These are phyloP conservation scores for Agarophyton chilense DNA, from an alignment of 23 red algal genomes.

Conservation along the genomic window DNA sequence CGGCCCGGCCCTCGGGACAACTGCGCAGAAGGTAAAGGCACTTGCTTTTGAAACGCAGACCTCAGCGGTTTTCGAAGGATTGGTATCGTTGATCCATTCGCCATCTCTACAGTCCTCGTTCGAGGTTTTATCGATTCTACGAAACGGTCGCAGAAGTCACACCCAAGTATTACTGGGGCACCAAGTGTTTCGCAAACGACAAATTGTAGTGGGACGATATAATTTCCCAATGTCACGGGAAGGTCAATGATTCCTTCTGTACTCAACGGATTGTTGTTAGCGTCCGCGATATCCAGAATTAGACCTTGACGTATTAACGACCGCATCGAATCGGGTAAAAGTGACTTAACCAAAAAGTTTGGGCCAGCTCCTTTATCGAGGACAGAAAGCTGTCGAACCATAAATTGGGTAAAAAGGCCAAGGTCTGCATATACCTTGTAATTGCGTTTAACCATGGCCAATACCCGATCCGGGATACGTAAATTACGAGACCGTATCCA, in stretches of 20 bases:
- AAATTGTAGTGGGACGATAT: no score
- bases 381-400: neutral
- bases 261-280: neutral
- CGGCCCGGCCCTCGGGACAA: no score
- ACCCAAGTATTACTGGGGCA: no score
- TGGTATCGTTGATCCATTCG: no score
- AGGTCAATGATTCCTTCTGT: neutral
- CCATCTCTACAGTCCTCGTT: no score
- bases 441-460: constrained; percentile 8
- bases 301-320: neutral
- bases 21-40: no score
- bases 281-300: neutral
- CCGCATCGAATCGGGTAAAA: neutral
- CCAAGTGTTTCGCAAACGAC: no score
- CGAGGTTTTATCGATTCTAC: no score
- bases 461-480: neutral
- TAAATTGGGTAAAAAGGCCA: neutral
- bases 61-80: no score
- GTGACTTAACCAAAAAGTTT: neutral
- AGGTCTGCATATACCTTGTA: constrained; percentile 4
- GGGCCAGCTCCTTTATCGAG: constrained; percentile 8
- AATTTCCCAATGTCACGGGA: neutral
- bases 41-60: no score
- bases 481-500: no score
- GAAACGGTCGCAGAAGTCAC: no score